Base-by-base conservation (phyloP, 2,329 filamentous ascomycete species). In the Colletotrichum sp. region DNA sequence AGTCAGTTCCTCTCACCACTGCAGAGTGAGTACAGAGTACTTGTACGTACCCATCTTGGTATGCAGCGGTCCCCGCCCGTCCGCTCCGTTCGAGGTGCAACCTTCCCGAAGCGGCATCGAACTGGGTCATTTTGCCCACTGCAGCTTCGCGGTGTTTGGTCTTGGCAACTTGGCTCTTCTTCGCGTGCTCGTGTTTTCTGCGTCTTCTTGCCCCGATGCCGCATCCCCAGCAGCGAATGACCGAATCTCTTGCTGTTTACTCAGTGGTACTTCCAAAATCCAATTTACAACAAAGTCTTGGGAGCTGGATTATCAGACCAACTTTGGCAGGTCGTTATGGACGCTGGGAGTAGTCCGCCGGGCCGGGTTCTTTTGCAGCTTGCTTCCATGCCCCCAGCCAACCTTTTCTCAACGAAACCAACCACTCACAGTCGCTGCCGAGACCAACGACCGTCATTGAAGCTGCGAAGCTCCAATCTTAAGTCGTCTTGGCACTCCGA, bases 21-120 rank as follows among this genome's bases (percentile, higher is more conserved):
- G 44, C 44, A 52, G 44, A 52, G 44, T 48, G n/a, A 48, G 44
- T 52, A 52, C 44, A 30, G 15, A 59, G 5, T 10, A 59, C 24
- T 26, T 30, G 26, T 59, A n/a, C 26, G 26, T 59, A 59, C 26
- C 55, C 55, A 59, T 52, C n/a, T 22, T 44, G 34, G 32, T 44
- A 55, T 34, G 60, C 26, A 55, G n/a, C 24, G 36, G 63, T n/a
- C 63, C 63, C 36, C 36, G 36, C 28, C 62, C 65, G 10, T 48
- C 55, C 55, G 10, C 70, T 72, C 73, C 36, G 62, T 24, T 65
- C 26, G 39, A 75, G 30, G 18, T 75, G 73, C 44, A 75, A 76
- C 74, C 74, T 76, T 76, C 74, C 74, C 59, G 59, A 76, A 76
- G 8, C 34, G 65, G 74, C 71, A 68, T 62, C 30, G 6, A 72